These are phyloP conservation scores for Metarhizium humberi DNA, from an alignment of 2,329 filamentous ascomycete genomes.

Conservation along the genomic window DNA sequence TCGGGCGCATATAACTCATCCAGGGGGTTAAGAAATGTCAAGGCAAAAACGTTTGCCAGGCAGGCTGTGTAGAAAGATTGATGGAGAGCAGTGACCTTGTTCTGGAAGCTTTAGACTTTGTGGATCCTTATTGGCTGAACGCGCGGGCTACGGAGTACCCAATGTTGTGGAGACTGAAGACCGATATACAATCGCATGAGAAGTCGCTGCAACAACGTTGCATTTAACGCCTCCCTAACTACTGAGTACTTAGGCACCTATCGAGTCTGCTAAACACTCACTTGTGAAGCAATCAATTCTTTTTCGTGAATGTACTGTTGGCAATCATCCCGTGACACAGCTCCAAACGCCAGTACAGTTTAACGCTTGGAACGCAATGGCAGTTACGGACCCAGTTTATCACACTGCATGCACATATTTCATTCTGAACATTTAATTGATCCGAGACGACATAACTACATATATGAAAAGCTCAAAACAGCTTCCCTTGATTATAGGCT, in stretches of 20 bases:
- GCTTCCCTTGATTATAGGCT: constrained; percentile 28
- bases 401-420: constrained; percentile 2
- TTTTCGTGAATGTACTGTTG: no score
- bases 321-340: no score
- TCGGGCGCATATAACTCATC: not conserved
- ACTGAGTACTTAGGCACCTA: no score
- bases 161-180: no score
- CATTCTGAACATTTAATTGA: constrained; percentile 30
- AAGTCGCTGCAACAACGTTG: no score
- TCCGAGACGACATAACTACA: constrained; percentile 34
- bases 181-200: no score
- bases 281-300: no score
- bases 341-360: not conserved
- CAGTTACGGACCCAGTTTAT: not conserved
- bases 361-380: not conserved
- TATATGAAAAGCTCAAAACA: constrained; percentile 27
- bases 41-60: not conserved
- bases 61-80: not conserved
- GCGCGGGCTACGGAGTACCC: not conserved
- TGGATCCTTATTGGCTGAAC: not conserved
- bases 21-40: not conserved
- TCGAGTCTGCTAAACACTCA: no score
- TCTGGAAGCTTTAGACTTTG: not conserved
- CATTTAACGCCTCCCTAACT: no score
- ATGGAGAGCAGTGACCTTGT: not conserved